These are phyloP conservation scores for Ascochyta rabiei DNA, from an alignment of 2,329 filamentous ascomycete species.

Conservation along the genomic window DNA sequence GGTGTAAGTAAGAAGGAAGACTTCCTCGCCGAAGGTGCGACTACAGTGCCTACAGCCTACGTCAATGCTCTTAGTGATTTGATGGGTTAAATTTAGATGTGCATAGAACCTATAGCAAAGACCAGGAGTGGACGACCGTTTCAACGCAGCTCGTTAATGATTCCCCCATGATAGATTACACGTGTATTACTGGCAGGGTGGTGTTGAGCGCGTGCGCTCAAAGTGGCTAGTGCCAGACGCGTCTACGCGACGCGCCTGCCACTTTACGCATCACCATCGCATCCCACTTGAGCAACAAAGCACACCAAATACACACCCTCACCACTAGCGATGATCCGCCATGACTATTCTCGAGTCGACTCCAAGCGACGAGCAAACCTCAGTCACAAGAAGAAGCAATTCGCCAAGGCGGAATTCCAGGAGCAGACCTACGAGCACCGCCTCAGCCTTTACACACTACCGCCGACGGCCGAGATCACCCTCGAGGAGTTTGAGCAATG, in stretches of 20 bases:
- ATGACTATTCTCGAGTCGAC: constrained; percentile 54
- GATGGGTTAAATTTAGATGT: constrained; percentile 33
- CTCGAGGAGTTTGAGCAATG: constrained; percentile 98
- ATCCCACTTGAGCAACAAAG: constrained; percentile 7
- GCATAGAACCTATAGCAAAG: background rate
- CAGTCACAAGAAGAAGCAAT: constrained; percentile 85
- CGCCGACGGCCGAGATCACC: constrained; percentile 91
- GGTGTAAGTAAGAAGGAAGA: constrained; percentile 87
- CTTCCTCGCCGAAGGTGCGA: constrained; percentile 71
- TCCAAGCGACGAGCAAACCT: constrained; percentile 77
- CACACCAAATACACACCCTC: constrained; percentile 13
- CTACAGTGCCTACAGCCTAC: constrained; percentile 79
- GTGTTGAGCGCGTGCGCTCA: constrained; percentile 5
- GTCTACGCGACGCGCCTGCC: constrained; percentile 30
- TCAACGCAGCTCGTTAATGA: background rate
- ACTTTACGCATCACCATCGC: constrained; percentile 22
- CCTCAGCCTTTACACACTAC: constrained; percentile 87
- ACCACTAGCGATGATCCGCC: constrained; percentile 41
- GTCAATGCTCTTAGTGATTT: constrained; percentile 85
- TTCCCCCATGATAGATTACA: background rate
- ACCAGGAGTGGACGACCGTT: background rate
- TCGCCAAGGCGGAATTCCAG: constrained; percentile 76
- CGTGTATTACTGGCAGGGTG: background rate
- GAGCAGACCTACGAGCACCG: constrained; percentile 81
- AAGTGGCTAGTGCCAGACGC: constrained; percentile 22